Evolutionary conservation across 2,329 filamentous ascomycete species (phyloP), one percentile per base, ranked within the genome.

Genomic region (Fusarium continuum): DNA sequence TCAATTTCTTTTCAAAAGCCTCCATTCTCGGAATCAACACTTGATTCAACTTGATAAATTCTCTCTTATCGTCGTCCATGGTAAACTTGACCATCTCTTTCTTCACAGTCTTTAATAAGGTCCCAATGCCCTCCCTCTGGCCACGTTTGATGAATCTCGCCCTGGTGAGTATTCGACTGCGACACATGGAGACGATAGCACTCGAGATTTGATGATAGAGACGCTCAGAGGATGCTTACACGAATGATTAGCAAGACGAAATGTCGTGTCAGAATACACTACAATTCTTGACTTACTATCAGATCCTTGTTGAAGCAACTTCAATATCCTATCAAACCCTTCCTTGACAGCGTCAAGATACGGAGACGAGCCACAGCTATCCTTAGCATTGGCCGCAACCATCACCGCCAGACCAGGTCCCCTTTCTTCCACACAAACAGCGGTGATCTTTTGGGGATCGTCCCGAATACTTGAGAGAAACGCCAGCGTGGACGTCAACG

Each of bases 381-480:
- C 29, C 23, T 32, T 51, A 5, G 63, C 56, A 40, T 71, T 71
- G 29, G 45, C 61, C 5, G 69, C 65, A 17, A 71, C 48, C 36
- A 70, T 47, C n/a, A 69, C 34, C 8, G 19, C 8, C 3, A 71
- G 17, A 3, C 46, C 17, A 14, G 34, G 6, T 6, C 23, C 10
- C 5, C 8, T 41, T 20, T 71, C 61, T 5, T 66, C 39, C 4
- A 67, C 47, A 31, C 65, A 67, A 6, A 67, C 69, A 13, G 69
- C 68, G 8, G 65, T 61, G 16, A 68, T 23, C 1, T 48, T 55
- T 5, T 22, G 8, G 2, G 32, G 11, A 16, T 70, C 53, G 20
- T 61, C 41, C 11, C 17, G 29, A 9, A 65, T 61, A 14, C 49
- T 59, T 10, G 65, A 71, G 6, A 71, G 34, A 14, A 65, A 67